Conservation (phyloP, 495 filamentous ascomycete genomes). For the Aspergillus biplanus region DNA sequence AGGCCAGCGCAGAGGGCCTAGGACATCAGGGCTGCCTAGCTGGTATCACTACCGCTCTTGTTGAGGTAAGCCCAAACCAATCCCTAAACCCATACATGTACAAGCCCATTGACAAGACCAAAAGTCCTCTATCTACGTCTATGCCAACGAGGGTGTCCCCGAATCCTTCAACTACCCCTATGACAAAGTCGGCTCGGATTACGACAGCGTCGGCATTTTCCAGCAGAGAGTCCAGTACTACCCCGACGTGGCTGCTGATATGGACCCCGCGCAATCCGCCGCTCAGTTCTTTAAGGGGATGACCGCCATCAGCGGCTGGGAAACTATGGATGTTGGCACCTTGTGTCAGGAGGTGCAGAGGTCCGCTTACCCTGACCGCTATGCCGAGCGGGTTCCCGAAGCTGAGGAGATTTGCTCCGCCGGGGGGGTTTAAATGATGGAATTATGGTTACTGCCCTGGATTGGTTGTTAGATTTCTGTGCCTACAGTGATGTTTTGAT, state of each 20-base stretch:
- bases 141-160: not conserved
- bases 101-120: not conserved
- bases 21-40: slow-evolving; percentile 1
- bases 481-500: too few relatives aligned
- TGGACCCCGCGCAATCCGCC: not conserved
- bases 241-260: not conserved
- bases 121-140: not conserved
- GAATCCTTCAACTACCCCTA: slow-evolving; percentile 1
- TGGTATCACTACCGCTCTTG: slow-evolving; percentile 1
- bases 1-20: not conserved
- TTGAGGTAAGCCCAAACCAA: not conserved
- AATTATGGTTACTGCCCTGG: too few relatives aligned
- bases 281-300: not conserved
- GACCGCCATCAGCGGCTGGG: slow-evolving; percentile 1
- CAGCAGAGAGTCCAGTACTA: slow-evolving; percentile 2
- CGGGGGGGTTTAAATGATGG: not conserved
- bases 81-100: too few relatives aligned
- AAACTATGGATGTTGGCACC: slow-evolving; percentile 2
- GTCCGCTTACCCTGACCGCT: slow-evolving; percentile 11
- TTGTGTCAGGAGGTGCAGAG: slow-evolving; percentile 16
- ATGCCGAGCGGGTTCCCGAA: not conserved
- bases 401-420: not conserved
- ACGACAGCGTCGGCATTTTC: slow-evolving; percentile 9
- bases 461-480: too few relatives aligned
- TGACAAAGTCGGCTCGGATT: not conserved